Evolutionary conservation across 352 stramenopile genomes (phyloP), one percentile per base, ranked within the genome.

Genomic region (Pythium dissimile): DNA sequence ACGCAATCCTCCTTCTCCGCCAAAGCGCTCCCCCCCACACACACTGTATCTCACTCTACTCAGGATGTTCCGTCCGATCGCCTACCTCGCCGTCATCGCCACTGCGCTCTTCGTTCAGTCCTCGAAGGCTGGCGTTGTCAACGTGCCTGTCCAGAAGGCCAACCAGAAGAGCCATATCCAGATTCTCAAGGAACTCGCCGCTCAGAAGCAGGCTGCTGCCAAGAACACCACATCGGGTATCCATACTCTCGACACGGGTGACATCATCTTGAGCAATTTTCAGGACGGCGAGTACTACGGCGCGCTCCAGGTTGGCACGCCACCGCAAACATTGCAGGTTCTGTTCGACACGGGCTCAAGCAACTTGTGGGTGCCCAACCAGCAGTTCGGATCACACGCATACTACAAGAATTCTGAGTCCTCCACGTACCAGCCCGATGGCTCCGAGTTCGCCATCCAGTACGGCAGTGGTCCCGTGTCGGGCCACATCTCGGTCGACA

Each of bases 341-440:
- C 96, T 99, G 43, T 99, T 98, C 57, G 96, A 99, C 70, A 99
- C 96, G 11, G 95, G 95, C 23, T 97, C 81, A 15, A 95, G 77
- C 61, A 98, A 98, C 71, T 63, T 99, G 12, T 99, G 97, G 97
- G 92, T 99, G 1, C 92, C 89, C 15, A 80, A 89, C 67, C 62
- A 57, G 30, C 72, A 80, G 41, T 26, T 89, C 67, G 80, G 77
- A 11, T 68, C 67, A 32, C 77, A 92, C 59, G 58, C 77, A 26
- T 44, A 93, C 56, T 98, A 98, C 68, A 76, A 98, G 64, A 82
- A 96, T 65, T 55, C 67, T 30, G 72, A n/a, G 79, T 97, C 88
- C 21, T 82, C 60, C 12, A 80, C 79, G 11, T 98, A 97, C 73
- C 79, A 89, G 37, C 47, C 73, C 10, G 97, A 99, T 62, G 94